Base-by-base conservation (phyloP, 1,139 yeast genomes). In the Kurtzmaniella quercitrusa region DNA sequence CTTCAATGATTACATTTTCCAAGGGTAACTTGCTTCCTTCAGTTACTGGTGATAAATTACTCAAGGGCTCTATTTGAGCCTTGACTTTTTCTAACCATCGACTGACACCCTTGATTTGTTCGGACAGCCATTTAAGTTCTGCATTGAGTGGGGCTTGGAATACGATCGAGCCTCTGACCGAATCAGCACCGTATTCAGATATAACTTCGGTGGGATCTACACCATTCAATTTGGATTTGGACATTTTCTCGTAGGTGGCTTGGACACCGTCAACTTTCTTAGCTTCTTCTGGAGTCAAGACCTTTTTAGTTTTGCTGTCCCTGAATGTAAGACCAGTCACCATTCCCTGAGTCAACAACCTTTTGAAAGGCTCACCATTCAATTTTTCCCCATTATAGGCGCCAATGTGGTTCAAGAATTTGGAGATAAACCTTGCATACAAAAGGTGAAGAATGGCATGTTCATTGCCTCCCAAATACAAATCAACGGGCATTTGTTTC, bases 341-440 rank as follows among this genome's bases (percentile, higher is more conserved):
- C 98, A 93, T 93, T 14, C 98, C 98, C 59, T 91, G 98, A 1
- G 98, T 91, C 1, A 93, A 82, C 36, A 93, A 68, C 47, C 77
- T 78, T 42, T 68, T 76, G 53, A 93, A 80, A 1, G 98, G 98
- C 56, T 93, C 98, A 30, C 87, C 88, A 11, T 66, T 65, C 40
- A 67, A 54, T 14, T 57, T 57, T 4, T 52, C 41, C 1, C 74
- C 73, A 3, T 76, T 68, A 71, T 82, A 74, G 36, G 78, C 60
- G 0, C 83, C 83, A 41, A 76, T 74, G 23, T 76, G 74, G 9
- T 79, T 77, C 40, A 93, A 61, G 52, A 91, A 88, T 56, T 93
- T 93, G 32, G 94, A 69, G 21, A 93, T 72, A 56, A 93, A 93
- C 50, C 98, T 71, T 0, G 95, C 76, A 56, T 93, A 93, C 20